phyloP scores from a whole-genome alignment of 139 green algal genomes.

The Pycnococcus provasolii region DNA sequence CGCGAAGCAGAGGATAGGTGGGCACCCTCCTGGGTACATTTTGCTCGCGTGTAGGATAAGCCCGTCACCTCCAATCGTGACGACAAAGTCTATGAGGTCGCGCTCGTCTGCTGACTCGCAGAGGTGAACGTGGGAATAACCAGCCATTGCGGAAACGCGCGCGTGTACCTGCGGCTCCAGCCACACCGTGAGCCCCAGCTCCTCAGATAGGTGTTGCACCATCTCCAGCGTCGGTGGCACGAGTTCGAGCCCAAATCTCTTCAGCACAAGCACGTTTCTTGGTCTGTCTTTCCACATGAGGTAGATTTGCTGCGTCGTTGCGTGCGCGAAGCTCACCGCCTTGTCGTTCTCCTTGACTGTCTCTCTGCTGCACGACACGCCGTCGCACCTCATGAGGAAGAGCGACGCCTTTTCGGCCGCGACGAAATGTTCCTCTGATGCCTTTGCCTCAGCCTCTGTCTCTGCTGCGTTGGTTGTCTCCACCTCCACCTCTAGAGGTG shows the following conservation, averaged over 20 bases:
- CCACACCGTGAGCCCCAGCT: background rate
- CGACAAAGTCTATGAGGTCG: slow-evolving; percentile 77
- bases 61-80: slow-evolving; percentile 91
- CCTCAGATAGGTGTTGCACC: background rate
- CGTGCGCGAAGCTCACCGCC: slow-evolving; percentile 74
- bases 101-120: slow-evolving; percentile 18
- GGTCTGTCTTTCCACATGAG: slow-evolving; percentile 85
- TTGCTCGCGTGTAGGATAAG: slow-evolving; percentile 83
- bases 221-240: slow-evolving; percentile 40
- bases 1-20: slow-evolving; percentile 81
- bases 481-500: no score
- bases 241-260: slow-evolving; percentile 85
- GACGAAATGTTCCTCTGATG: no score
- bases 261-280: slow-evolving; percentile 83
- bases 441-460: no score
- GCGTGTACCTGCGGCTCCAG: background rate
- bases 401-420: slow-evolving; percentile 22
- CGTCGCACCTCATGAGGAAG: slow-evolving; percentile 84
- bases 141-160: background rate
- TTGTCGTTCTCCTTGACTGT: slow-evolving; percentile 52
- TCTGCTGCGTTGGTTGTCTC: no score
- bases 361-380: slow-evolving; percentile 78
- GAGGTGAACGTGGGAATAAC: background rate
- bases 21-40: slow-evolving; percentile 56
- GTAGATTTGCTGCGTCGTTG: slow-evolving; percentile 90